Evolutionary conservation across 2,329 filamentous ascomycete genomes (phyloP).

Genomic region (Fusarium sp.): DNA sequence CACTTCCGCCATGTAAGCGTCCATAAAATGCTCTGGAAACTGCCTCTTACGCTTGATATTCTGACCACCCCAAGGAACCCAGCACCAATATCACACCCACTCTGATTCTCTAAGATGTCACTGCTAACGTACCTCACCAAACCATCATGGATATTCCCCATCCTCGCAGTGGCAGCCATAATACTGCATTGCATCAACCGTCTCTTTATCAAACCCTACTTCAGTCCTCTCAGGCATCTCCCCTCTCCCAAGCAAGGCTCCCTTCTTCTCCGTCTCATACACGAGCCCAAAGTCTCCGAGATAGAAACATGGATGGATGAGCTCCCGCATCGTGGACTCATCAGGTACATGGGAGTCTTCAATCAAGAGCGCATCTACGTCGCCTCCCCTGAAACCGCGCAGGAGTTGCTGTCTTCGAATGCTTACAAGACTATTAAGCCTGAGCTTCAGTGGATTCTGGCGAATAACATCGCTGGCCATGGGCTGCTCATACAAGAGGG

Average conservation of each 20-base stretch:
- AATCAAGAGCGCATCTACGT: not conserved
- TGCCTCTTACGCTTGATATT: not conserved
- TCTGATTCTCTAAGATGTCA: not conserved
- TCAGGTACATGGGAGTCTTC: not conserved
- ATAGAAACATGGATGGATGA: not conserved
- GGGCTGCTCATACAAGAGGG: not conserved
- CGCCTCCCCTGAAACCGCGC: fast-evolving
- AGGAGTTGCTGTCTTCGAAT: not conserved
- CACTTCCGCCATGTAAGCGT: not conserved
- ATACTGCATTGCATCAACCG: not conserved
- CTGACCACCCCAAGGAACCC: fast-evolving
- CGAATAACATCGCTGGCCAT: not conserved
- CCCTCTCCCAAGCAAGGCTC: not conserved
- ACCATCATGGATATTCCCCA: not conserved
- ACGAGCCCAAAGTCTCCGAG: not conserved
- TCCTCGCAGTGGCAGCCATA: not conserved
- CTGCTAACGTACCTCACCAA: not conserved
- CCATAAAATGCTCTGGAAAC: not conserved
- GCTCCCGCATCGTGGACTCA: fast-evolving
- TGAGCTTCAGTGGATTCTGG: not conserved
- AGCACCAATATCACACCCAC: not conserved
- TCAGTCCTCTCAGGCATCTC: not conserved
- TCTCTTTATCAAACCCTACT: not conserved
- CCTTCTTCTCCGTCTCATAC: not conserved
- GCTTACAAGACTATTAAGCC: not conserved